phyloP scores from a whole-genome alignment of 129 eudicot genomes.

The Lactuca saligna region DNA sequence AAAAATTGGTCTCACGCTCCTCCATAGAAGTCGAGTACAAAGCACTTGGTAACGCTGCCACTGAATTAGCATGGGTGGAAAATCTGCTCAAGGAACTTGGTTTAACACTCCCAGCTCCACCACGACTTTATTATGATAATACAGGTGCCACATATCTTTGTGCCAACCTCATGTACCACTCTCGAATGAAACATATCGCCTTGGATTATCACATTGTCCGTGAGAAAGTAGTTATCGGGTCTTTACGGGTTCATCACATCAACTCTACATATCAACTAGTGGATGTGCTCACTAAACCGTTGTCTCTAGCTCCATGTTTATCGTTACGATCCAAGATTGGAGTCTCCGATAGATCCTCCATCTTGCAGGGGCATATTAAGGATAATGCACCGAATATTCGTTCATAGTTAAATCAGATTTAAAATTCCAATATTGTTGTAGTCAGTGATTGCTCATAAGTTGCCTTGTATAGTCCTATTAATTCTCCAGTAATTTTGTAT shows the following conservation, averaged over 20 bases:
- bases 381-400: too few relatives aligned
- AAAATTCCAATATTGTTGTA: too few relatives aligned
- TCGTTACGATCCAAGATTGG: slow-evolving; percentile 1
- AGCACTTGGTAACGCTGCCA: neutral
- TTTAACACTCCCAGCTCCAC: neutral
- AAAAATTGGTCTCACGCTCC: neutral
- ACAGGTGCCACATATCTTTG: too few relatives aligned
- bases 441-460: too few relatives aligned
- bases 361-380: slow-evolving; percentile 6
- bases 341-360: slow-evolving; percentile 5
- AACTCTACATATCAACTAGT: slow-evolving; percentile 5
- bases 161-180: neutral
- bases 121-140: too few relatives aligned
- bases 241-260: slow-evolving; percentile 9
- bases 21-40: slow-evolving; percentile 10
- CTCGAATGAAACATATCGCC: slow-evolving; percentile 13
- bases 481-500: too few relatives aligned
- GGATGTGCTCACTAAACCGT: too few relatives aligned
- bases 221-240: neutral
- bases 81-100: slow-evolving; percentile 2
- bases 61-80: slow-evolving; percentile 4
- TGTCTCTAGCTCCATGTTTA: slow-evolving; percentile 5
- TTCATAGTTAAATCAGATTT: too few relatives aligned
- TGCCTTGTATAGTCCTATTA: too few relatives aligned
- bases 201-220: slow-evolving; percentile 6